Conservation (phyloP, 352 stramenopile genomes). For the Globisporangium splendens region DNA sequence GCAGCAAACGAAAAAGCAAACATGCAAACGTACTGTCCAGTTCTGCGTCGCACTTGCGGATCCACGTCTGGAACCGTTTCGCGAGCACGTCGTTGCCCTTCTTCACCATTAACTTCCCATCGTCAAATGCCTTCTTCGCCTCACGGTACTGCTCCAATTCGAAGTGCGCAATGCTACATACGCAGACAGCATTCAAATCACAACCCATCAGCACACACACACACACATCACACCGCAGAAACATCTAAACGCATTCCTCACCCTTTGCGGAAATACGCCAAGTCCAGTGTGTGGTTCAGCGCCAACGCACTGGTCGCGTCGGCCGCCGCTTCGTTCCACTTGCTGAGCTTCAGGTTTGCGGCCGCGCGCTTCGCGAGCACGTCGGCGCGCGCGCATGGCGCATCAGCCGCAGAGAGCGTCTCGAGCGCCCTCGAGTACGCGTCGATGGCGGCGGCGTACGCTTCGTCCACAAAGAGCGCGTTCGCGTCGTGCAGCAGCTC, state of each 20-base stretch:
- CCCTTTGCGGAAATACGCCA: conserved; percentile 75
- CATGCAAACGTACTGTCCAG: conserved; percentile 46
- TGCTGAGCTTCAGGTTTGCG: conserved; percentile 65
- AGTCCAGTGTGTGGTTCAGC: conserved; percentile 42
- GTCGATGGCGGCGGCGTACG: conserved; percentile 54
- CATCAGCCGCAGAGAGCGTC: conserved; percentile 21
- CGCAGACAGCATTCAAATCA: conserved; percentile 3
- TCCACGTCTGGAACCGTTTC: conserved; percentile 78
- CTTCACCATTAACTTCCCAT: conserved; percentile 34
- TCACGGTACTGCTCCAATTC: conserved; percentile 69
- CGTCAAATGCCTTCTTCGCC: conserved; percentile 60
- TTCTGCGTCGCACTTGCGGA: conserved; percentile 87
- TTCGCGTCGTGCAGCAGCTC: conserved; percentile 74
- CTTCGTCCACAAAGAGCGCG: conserved; percentile 82
- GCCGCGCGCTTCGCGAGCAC: conserved; percentile 66
- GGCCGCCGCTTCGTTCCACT: conserved; percentile 41
- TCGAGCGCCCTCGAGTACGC: conserved; percentile 52
- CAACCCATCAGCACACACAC: too few relatives aligned
- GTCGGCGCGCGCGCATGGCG: conserved; percentile 23
- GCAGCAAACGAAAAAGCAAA: neutral
- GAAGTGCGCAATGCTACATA: conserved; percentile 65
- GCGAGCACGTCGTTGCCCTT: conserved; percentile 28
- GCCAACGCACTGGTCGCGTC: conserved; percentile 51
- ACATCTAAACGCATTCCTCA: conserved; percentile 20
- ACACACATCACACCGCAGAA: too few relatives aligned